Conservation (phyloP, 1,139 yeast species). For the Hemisphaericaspora subhashii region DNA sequence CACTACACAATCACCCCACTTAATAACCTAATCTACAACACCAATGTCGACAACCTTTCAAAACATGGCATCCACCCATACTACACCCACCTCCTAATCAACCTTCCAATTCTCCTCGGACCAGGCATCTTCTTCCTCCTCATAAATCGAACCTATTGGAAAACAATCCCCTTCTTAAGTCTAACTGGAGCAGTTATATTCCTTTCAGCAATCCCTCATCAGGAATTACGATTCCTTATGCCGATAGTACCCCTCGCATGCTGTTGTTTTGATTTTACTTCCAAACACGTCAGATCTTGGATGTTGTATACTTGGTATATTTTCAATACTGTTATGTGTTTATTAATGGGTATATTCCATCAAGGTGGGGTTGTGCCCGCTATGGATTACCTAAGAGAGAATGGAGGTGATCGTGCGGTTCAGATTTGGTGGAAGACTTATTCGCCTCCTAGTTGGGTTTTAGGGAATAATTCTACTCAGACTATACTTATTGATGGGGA, state of each 20-base stretch:
- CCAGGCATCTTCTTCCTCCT: slow-evolving; percentile 55
- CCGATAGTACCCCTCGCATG: slow-evolving; percentile 77
- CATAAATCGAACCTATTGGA: slow-evolving; percentile 32
- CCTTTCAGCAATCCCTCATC: slow-evolving; percentile 81
- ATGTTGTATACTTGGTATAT: slow-evolving; percentile 53
- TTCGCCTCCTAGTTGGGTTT: slow-evolving; percentile 87
- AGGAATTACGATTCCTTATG: slow-evolving; percentile 79
- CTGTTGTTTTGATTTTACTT: slow-evolving; percentile 53
- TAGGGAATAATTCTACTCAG: slow-evolving; percentile 40
- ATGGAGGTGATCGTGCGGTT: slow-evolving; percentile 17
- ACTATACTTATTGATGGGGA: slow-evolving; percentile 21
- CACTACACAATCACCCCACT: slow-evolving; percentile 62
- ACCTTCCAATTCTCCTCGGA: slow-evolving; percentile 79
- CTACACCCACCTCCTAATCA: slow-evolving; percentile 70
- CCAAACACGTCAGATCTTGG: slow-evolving; percentile 16
- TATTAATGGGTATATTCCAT: slow-evolving; percentile 77
- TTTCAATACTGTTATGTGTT: slow-evolving; percentile 61
- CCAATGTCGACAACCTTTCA: slow-evolving; percentile 56
- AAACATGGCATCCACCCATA: slow-evolving; percentile 83
- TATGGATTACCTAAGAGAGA: slow-evolving; percentile 33
- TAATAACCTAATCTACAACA: slow-evolving; percentile 75
- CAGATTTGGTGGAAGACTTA: slow-evolving; percentile 94
- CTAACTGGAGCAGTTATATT: slow-evolving; percentile 59
- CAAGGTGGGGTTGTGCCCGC: slow-evolving; percentile 89
- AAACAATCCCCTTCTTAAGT: slow-evolving; percentile 56